Evolutionary conservation across 306 rosid species (phyloP).

Genomic region (Chamaecrista fasciculata): DNA sequence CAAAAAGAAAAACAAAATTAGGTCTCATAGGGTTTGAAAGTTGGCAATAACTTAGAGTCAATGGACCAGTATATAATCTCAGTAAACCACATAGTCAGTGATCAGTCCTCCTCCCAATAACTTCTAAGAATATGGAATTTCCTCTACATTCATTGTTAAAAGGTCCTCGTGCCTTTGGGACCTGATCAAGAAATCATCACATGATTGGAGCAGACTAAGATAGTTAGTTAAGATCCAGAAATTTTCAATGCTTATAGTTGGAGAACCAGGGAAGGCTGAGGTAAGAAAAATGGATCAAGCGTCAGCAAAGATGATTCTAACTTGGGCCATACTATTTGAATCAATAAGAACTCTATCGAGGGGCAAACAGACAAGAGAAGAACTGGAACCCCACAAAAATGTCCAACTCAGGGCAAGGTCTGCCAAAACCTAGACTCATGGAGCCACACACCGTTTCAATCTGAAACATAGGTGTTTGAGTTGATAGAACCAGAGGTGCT

Average conservation of each 20-base stretch:
- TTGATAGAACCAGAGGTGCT: background rate
- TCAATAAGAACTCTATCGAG: background rate
- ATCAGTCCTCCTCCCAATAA: background rate
- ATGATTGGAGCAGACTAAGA: background rate
- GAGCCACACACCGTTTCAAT: background rate
- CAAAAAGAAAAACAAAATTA: too few species aligned
- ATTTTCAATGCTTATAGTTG: background rate
- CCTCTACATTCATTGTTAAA: background rate
- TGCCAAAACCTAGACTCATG: background rate
- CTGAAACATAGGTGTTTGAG: background rate
- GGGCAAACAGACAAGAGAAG: background rate
- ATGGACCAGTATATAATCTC: background rate
- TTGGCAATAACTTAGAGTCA: background rate
- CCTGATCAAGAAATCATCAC: background rate
- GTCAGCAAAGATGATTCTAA: background rate
- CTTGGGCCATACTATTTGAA: background rate
- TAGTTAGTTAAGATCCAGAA: too few species aligned
- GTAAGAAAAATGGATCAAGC: background rate
- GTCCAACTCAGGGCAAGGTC: too few species aligned
- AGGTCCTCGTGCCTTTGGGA: background rate
- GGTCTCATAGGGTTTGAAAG: background rate
- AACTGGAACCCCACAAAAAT: background rate
- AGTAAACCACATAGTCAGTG: background rate
- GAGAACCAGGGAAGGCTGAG: background rate
- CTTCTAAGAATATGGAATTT: background rate